These are phyloP conservation scores for Pseudocercospora macadamiae DNA, from an alignment of 2,329 filamentous ascomycete species.

Conservation along the genomic window DNA sequence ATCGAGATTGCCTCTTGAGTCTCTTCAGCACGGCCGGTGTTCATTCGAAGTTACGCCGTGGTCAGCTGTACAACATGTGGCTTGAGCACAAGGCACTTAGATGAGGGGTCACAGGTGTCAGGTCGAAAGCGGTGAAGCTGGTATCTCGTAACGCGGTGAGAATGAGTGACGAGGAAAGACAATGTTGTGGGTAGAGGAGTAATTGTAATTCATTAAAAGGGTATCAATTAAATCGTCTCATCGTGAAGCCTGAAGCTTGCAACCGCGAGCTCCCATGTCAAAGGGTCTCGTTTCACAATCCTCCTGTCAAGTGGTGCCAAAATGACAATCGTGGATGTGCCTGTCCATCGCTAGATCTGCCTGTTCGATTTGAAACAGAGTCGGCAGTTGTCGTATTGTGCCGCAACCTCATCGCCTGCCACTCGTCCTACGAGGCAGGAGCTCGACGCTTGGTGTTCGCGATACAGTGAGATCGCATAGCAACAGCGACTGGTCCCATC, in stretches of 20 bases:
- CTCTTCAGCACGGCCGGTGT: background rate
- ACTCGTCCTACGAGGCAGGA: too few species aligned
- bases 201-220: background rate
- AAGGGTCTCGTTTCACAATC: background rate
- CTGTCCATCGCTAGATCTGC: background rate
- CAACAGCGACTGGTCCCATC: too few species aligned
- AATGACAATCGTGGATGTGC: constrained; percentile 2
- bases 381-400: background rate
- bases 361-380: background rate
- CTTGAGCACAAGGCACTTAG: background rate
- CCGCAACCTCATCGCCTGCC: background rate
- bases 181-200: background rate
- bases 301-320: background rate
- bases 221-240: background rate
- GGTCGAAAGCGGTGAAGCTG: background rate
- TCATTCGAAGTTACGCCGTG: constrained; percentile 1
- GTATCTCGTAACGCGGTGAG: background rate
- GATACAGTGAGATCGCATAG: too few species aligned
- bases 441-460: too few species aligned
- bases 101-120: background rate
- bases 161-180: background rate
- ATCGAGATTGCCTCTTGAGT: background rate
- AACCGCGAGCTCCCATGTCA: background rate
- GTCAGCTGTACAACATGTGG: background rate
- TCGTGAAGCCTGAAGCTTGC: background rate